Evolutionary conservation across 192 early-diverging fungal genomes (phyloP).

Genomic region (Funneliformis geosporum): DNA sequence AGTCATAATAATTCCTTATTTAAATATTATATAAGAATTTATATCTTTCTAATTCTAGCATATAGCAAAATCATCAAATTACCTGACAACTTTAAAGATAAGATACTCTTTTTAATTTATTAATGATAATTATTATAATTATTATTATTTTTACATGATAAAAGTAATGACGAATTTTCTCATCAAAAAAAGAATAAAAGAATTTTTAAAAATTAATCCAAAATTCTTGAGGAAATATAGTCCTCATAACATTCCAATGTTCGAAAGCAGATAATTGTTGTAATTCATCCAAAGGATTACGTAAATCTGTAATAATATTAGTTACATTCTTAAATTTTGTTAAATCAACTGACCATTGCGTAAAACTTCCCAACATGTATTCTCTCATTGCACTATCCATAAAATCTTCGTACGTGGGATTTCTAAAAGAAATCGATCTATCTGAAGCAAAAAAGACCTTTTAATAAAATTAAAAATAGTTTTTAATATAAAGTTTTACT

Average conservation of each 20-base stretch:
- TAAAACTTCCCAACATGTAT: conserved; percentile 54
- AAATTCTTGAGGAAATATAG: conserved; percentile 65
- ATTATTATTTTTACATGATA: no score
- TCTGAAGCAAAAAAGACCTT: conserved; percentile 65
- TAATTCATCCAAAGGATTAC: conserved; percentile 63
- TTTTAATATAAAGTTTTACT: conserved; percentile 32
- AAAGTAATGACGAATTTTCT: no score
- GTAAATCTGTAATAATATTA: conserved; percentile 61
- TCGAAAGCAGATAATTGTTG: conserved; percentile 57
- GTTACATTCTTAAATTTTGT: conserved; percentile 36
- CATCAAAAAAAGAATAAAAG: no score
- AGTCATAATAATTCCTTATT: no score
- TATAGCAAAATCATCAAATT: no score
- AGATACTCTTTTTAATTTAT: no score
- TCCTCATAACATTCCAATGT: conserved; percentile 79
- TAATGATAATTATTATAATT: no score
- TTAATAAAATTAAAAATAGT: conserved; percentile 32
- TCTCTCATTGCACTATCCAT: conserved; percentile 47
- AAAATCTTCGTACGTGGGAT: conserved; percentile 39
- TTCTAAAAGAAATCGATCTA: conserved; percentile 49
- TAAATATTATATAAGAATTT: no score
- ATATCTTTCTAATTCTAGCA: no score
- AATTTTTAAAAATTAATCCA: conserved; percentile 71
- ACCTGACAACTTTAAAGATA: no score
- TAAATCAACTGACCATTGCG: conserved; percentile 41